These are phyloP conservation scores for Dittrichia graveolens DNA, from an alignment of 129 eudicot genomes.

Conservation along the genomic window DNA sequence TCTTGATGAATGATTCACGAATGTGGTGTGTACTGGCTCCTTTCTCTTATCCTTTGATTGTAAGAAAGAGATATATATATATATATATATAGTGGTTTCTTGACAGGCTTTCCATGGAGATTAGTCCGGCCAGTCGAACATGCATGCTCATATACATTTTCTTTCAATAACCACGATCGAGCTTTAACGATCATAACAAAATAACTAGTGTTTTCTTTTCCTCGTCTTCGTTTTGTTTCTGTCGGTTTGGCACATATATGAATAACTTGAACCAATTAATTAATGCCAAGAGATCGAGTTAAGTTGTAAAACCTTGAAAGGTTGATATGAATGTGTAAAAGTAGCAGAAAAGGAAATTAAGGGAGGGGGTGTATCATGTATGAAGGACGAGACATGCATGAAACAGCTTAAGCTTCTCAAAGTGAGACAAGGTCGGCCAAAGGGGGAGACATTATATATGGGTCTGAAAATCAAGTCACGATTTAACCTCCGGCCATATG, in stretches of 20 bases:
- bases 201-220: no score
- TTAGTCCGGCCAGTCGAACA: constrained; percentile 34
- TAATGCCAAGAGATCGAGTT: no score
- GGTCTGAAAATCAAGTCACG: constrained; percentile 48
- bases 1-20: constrained; percentile 14
- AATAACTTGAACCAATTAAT: not conserved
- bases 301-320: not conserved
- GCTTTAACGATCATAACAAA: no score
- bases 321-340: constrained; percentile 17
- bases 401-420: constrained; percentile 36
- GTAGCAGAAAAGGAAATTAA: constrained; percentile 16
- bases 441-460: constrained; percentile 36
- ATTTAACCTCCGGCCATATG: not conserved
- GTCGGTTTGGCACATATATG: no score
- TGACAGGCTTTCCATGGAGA: constrained; percentile 44
- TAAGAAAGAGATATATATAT: no score
- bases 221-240: no score
- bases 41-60: constrained; percentile 35
- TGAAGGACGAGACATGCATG: constrained; percentile 45
- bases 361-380: constrained; percentile 40
- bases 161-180: constrained; percentile 1
- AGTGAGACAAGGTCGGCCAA: constrained; percentile 43
- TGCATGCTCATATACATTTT: constrained; percentile 36
- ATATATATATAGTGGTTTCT: constrained; percentile 38
- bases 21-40: constrained; percentile 19